Evolutionary conservation across 805 yeast species (phyloP).

Genomic region (Brettanomyces bruxellensis): DNA sequence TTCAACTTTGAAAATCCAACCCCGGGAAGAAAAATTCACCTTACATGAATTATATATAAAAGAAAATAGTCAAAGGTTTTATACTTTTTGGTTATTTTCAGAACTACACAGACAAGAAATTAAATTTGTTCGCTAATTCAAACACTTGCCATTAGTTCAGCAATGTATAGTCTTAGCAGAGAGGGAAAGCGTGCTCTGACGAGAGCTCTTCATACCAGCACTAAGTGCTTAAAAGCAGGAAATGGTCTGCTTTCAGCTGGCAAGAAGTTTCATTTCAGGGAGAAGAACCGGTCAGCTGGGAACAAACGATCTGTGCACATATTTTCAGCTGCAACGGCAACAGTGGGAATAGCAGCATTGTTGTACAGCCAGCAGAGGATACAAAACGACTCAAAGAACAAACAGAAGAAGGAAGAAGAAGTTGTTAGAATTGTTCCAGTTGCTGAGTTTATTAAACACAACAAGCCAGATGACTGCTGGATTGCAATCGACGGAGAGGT

Average conservation of each 20-base stretch:
- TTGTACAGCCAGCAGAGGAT: not conserved
- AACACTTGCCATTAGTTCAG: not conserved
- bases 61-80: not conserved
- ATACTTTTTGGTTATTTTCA: not conserved
- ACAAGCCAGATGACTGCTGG: slow-evolving; percentile 64
- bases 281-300: not conserved
- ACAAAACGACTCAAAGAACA: not conserved
- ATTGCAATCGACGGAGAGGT: slow-evolving; percentile 71
- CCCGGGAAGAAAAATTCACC: not conserved
- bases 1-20: not conserved
- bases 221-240: too few relatives aligned
- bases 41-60: too few relatives aligned
- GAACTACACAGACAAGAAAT: not conserved
- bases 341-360: not conserved
- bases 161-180: not conserved
- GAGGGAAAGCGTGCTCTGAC: not conserved
- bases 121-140: not conserved
- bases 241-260: not conserved
- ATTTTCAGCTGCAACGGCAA: not conserved
- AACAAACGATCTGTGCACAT: not conserved
- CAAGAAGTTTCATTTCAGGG: not conserved
- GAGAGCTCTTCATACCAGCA: not conserved
- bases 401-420: not conserved
- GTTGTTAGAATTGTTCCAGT: slow-evolving; percentile 16
- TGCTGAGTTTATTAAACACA: slow-evolving; percentile 44